Base-by-base conservation (phyloP, 2,329 filamentous ascomycete species). In the Ophiocordyceps robertsii region DNA sequence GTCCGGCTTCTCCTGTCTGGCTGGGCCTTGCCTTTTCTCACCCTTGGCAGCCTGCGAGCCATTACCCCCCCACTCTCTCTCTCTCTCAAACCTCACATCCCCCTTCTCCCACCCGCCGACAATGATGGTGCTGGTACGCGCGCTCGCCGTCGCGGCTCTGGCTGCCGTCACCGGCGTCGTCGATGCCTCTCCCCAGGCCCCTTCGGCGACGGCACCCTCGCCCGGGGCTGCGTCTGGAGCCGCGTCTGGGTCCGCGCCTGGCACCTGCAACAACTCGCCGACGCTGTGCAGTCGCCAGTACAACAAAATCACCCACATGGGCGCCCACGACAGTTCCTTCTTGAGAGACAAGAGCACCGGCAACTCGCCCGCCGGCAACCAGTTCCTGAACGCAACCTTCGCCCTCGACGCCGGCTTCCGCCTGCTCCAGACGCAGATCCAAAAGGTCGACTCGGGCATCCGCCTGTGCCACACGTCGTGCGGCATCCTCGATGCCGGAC, bases 231-330 rank as follows among this genome's bases (percentile, higher is more conserved):
- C n/a, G 17, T 12, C 31, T 11, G 33, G 14, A 17, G 17, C 11
- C n/a, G 33, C 33, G 4, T 36, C 33, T 35, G 14, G 40, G 46
- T 19, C 47, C 6, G 45, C 48, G 27, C 45, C 47, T 40, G 54
- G 53, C 14, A 76, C 79, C 29, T 92, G 86, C 73, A 92, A 92
- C 65, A 90, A 90, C 68, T 87, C 82, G 1, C 82, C 84, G 0
- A 65, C 70, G 37, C 73, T 92, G 35, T 92, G 86, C 67, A 67
- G 64, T 47, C 76, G 75, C 48, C 64, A 74, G 16, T 92, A 92
- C 66, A 80, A 77, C 63, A 77, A 82, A 50, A 74, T 92, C 51
- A 89, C 84, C 3, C 74, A 89, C 58, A 75, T 90, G 54, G 84
- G 84, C 19, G 82, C 82, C 16, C 84, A 89, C 63, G 73, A 88